These are phyloP conservation scores for Cyclostephanos invisitatus DNA, from an alignment of 108 stramenopile genomes.

Conservation along the genomic window DNA sequence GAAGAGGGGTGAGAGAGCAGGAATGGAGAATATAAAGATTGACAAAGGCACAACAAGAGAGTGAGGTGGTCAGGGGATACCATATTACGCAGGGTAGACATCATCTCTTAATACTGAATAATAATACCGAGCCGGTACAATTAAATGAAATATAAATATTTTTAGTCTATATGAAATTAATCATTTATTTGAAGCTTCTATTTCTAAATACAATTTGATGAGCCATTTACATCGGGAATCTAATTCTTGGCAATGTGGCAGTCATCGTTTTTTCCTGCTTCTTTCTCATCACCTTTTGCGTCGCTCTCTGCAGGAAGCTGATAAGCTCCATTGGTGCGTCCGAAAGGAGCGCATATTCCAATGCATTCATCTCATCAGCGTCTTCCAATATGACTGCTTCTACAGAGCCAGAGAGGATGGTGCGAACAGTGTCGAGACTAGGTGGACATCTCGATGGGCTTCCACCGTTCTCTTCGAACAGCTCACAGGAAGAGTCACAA, in stretches of 20 bases:
- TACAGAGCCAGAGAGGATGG: slow-evolving; percentile 12
- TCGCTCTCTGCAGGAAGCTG: slow-evolving; percentile 1
- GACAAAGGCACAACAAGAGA: too few species aligned
- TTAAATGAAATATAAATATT: too few species aligned
- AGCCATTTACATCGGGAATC: not conserved
- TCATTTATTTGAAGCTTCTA: not conserved
- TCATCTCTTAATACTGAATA: not conserved
- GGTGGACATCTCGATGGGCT: slow-evolving; percentile 1
- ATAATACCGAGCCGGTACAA: not conserved
- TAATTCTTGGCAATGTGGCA: not conserved
- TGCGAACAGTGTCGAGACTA: slow-evolving; percentile 5
- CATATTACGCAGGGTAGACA: not conserved
- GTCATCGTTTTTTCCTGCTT: not conserved
- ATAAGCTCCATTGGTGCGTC: slow-evolving; percentile 9
- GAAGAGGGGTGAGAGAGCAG: too few species aligned
- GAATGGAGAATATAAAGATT: too few species aligned
- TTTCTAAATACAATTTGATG: not conserved
- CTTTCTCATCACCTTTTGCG: not conserved
- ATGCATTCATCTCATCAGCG: slow-evolving; percentile 18
- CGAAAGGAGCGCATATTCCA: slow-evolving; percentile 21
- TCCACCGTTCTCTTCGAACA: slow-evolving; percentile 1
- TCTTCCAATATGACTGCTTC: slow-evolving; percentile 15
- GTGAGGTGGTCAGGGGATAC: too few species aligned
- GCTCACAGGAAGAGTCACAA: slow-evolving; percentile 17
- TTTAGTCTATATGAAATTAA: too few species aligned